Evolutionary conservation across 73 alveolate genomes (phyloP).

Genomic region (Paramecium bursaria): DNA sequence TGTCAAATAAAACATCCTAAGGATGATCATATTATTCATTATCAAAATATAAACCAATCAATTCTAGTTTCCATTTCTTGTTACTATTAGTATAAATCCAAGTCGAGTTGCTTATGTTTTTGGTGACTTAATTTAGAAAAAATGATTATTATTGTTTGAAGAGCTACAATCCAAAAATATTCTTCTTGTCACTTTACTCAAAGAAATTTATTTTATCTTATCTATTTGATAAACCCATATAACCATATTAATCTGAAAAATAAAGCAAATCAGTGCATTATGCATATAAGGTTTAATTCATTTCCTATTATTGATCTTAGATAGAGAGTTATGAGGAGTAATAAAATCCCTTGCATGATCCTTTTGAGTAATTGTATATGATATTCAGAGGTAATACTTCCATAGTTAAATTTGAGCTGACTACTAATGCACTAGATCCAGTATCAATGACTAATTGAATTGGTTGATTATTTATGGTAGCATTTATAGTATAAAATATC

Average conservation of each 20-base stretch:
- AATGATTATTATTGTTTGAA: neutral
- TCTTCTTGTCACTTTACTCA: neutral
- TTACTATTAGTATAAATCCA: constrained; percentile 22
- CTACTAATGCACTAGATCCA: constrained; percentile 26
- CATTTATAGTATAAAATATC: too few relatives aligned
- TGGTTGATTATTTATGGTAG: too few relatives aligned
- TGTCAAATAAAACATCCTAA: constrained; percentile 25
- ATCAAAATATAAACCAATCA: constrained; percentile 19
- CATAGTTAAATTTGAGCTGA: constrained; percentile 9
- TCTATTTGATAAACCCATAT: constrained; percentile 52
- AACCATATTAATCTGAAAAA: constrained; percentile 18
- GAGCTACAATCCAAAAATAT: constrained; percentile 27
- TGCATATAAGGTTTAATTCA: too few relatives aligned
- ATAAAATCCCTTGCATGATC: constrained; percentile 9
- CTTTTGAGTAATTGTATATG: neutral
- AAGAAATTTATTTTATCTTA: constrained; percentile 18
- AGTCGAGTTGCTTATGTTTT: neutral
- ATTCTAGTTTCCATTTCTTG: constrained; percentile 19
- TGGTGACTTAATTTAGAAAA: neutral
- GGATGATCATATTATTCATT: neutral
- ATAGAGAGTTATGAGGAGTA: constrained; percentile 12
- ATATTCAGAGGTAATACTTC: neutral
- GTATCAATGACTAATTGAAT: constrained; percentile 50
- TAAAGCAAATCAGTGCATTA: too few relatives aligned
- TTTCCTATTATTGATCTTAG: neutral